Base-by-base conservation (phyloP, 495 filamentous ascomycete species). In the Penicillium taxi region DNA sequence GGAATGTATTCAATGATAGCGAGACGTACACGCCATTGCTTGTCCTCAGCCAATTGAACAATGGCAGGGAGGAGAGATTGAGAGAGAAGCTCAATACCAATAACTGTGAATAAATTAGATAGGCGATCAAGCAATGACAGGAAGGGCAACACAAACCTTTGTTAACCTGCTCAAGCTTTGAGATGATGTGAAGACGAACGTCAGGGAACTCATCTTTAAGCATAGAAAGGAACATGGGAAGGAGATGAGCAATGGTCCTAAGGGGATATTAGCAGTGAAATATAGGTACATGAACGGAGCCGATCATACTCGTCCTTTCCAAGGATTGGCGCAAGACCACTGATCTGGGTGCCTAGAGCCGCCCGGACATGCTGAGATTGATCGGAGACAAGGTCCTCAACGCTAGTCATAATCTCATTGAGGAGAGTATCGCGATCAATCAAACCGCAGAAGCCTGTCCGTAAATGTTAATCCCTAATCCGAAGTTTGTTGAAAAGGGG, bases 291-390 rank as follows among this genome's bases (percentile, higher is more conserved):
- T 21, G 19, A 20, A 26, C 34, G 9, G 9, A n/a, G n/a, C n/a
- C n/a, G n/a, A n/a, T n/a, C n/a, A n/a, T n/a, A 95, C 88, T 98
- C 87, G 52, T 98, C 86, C 66, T 96, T 96, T 59, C 91, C 91
- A 45, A 98, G 75, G 39, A 98, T 95, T 4, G 91, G 91, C 18
- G 91, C 91, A 49, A 98, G 79, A 11, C 91, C 91, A 59, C 88
- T 95, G 57, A 98, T 94, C 58, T 96, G 91, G 29, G 87, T 96
- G 35, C 89, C 91, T 40, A 98, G 75, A 32, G 93, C 85, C 26
- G 93, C 90, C 33, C 91, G 83, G 35, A 98, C 91, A 58, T 98
- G 91, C 59, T 98, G 93, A 29, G 91, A 96, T 28, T 79, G 81
- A 61, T 98, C 91, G 17, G 86, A 89, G 23, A 96, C 91, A 24